These are phyloP conservation scores for Claviceps arundinis DNA, from an alignment of 2,329 filamentous ascomycete genomes.

Conservation along the genomic window DNA sequence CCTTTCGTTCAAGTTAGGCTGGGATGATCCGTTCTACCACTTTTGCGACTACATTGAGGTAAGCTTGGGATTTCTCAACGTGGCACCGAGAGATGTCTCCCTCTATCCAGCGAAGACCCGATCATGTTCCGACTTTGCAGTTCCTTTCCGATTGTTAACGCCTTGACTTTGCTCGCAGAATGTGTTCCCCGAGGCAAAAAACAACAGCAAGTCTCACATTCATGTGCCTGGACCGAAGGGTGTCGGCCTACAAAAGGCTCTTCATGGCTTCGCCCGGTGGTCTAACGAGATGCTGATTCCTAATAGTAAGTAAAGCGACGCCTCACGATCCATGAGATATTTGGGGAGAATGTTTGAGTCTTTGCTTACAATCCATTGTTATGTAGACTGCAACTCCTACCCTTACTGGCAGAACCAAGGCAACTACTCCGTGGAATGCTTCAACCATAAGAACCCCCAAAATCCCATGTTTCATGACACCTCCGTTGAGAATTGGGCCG, in stretches of 20 bases:
- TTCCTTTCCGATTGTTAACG: background rate
- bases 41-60: conserved; percentile 11
- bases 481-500: conserved; percentile 25
- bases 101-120: conserved; percentile 16
- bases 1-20: too few relatives aligned
- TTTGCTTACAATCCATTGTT: conserved; percentile 38
- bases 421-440: conserved; percentile 14
- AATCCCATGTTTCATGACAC: conserved; percentile 38
- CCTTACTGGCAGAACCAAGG: conserved; percentile 8
- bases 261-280: conserved; percentile 44
- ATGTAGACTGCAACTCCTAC: background rate
- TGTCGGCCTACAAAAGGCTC: conserved; percentile 37
- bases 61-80: background rate
- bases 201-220: background rate
- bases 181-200: conserved; percentile 9
- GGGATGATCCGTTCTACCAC: too few relatives aligned
- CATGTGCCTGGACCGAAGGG: conserved; percentile 19
- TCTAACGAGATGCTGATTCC: conserved; percentile 20
- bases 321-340: background rate
- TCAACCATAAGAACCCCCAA: conserved; percentile 4
- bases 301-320: background rate
- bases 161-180: conserved; percentile 22
- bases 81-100: background rate
- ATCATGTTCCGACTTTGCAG: background rate
- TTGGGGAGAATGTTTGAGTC: conserved; percentile 13